Evolutionary conservation across 2,329 filamentous ascomycete genomes (phyloP), one percentile per base, ranked within the genome.

Genomic region (Claviceps pazoutovae): DNA sequence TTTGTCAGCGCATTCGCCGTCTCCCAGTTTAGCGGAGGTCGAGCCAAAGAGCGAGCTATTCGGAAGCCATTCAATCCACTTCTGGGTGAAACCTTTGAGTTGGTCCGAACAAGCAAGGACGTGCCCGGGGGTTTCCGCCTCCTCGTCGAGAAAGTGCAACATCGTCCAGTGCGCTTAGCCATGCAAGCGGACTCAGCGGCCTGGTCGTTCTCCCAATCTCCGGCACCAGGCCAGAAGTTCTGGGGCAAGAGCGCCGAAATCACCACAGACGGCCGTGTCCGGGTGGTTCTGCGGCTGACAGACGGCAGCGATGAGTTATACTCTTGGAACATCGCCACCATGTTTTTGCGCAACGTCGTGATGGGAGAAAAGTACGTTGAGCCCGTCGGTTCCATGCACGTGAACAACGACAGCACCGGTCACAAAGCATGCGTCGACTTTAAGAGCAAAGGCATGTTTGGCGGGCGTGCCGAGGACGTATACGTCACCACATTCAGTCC

Each of bases 291-390:
- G 30, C 83, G 76, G 26, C 64, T 83, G 48, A 58, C 74, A 0
- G 78, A 93, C 63, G 76, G 78, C 2, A 78, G 73, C 1, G 86
- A 88, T 51, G 91, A 97, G 64, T 77, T 82, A 55, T 98, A 91
- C 70, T 90, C 83, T 59, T 98, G 89, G 88, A 84, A 79, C 46
- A 76, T 88, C 17, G 88, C 91, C 1, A 95, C 88, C 4, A 88
- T 86, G 57, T 97, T 96, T 69, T 71, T 98, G 51, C 82, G 93
- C 47, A 98, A 98, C 64, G 88, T 98, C 50, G 94, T 98, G 51
- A 91, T 95, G 60, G 93, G 93, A 41, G 93, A 98, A 68, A 98
- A 97, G 68, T 98, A 98, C 64, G 82, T 97, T 13, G 93, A 98
- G 68, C 93, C 93, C 0, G 88, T 94, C 1, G 90, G 90, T 46